Evolutionary conservation across 2,329 filamentous ascomycete genomes (phyloP).

Genomic region (Passalora sequoiae): DNA sequence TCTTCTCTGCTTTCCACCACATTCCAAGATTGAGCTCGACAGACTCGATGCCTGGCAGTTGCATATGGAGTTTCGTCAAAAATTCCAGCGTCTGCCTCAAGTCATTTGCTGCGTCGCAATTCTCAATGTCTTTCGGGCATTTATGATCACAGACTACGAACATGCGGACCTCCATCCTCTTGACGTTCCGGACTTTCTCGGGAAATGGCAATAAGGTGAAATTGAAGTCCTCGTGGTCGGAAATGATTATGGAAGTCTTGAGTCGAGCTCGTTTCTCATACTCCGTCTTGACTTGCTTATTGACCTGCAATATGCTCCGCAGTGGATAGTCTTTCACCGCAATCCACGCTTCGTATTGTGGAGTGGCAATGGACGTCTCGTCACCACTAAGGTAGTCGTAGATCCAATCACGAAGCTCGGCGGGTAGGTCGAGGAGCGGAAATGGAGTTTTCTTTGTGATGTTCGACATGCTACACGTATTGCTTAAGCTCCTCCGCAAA

Average conservation of each 20-base stretch:
- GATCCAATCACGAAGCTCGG: conserved; percentile 3
- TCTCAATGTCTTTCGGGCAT: neutral
- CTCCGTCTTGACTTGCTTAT: neutral
- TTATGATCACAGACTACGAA: conserved; percentile 4
- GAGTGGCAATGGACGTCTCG: neutral
- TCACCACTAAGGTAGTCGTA: conserved; percentile 1
- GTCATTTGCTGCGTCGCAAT: conserved; percentile 5
- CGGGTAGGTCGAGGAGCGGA: conserved; percentile 1
- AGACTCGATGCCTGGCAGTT: neutral
- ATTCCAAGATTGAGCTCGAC: conserved; percentile 2
- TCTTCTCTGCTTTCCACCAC: conserved; percentile 3
- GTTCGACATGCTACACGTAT: too few relatives aligned
- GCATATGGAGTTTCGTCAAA: neutral
- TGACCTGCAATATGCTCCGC: neutral
- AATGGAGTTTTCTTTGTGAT: too few relatives aligned
- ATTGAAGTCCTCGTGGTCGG: conserved; percentile 5
- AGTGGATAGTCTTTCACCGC: conserved; percentile 1
- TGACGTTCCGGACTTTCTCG: neutral
- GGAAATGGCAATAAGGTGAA: conserved; percentile 3
- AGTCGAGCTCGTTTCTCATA: neutral
- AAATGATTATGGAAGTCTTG: neutral
- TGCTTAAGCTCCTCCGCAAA: too few relatives aligned
- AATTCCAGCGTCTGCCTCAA: neutral
- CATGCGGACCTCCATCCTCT: neutral
- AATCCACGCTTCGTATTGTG: neutral